phyloP scores from a whole-genome alignment of 2,329 filamentous ascomycete species.

The Huntiella decipiens region DNA sequence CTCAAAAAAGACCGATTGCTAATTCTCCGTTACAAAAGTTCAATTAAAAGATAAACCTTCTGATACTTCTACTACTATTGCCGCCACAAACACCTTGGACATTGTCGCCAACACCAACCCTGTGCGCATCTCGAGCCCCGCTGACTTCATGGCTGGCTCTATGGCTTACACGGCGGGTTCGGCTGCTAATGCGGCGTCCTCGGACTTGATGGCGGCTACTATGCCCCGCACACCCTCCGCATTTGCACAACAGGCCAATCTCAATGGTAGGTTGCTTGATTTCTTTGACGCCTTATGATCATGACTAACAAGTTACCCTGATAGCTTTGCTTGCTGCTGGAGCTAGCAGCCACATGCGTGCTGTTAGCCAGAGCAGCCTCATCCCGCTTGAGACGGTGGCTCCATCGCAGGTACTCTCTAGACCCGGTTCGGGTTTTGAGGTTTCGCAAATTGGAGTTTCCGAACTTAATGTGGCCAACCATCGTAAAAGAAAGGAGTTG shows the following conservation, averaged over 20 bases:
- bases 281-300: background rate
- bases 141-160: background rate
- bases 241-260: conserved; percentile 7
- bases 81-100: conserved; percentile 1
- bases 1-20: no score
- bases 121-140: background rate
- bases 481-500: background rate
- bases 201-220: conserved; percentile 5
- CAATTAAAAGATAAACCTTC: background rate
- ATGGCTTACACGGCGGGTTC: background rate
- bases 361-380: conserved; percentile 1
- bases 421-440: background rate
- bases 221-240: conserved; percentile 9
- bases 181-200: background rate
- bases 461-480: background rate
- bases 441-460: background rate
- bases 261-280: background rate
- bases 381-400: conserved; percentile 6
- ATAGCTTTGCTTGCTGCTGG: conserved; percentile 5
- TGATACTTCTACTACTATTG: background rate
- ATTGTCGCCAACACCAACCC: conserved; percentile 1
- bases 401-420: conserved; percentile 7
- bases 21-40: no score
- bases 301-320: conserved; percentile 3
- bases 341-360: background rate